Evolutionary conservation across 2,329 filamentous ascomycete genomes (phyloP).

Genomic region (Ascochyta lentis): DNA sequence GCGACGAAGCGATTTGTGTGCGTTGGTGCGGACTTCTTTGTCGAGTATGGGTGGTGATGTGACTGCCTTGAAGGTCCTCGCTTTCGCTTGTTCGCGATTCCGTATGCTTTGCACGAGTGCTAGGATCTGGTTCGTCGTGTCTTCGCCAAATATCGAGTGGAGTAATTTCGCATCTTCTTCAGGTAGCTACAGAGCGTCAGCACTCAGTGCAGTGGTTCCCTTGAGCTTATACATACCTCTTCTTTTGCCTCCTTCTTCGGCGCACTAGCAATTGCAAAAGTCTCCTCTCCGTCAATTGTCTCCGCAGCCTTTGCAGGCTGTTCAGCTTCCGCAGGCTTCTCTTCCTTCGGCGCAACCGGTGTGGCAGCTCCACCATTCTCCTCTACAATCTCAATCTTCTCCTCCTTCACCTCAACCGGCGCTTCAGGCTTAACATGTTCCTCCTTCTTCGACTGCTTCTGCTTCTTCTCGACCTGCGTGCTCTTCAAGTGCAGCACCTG

Average conservation of each 20-base stretch:
- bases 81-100: conserved; percentile 61
- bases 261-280: conserved; percentile 23
- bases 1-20: conserved; percentile 73
- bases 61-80: conserved; percentile 62
- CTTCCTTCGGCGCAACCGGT: conserved; percentile 23
- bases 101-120: conserved; percentile 63
- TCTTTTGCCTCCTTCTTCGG: conserved; percentile 21
- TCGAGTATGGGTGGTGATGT: conserved; percentile 63
- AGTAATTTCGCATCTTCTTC: conserved; percentile 49
- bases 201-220: neutral
- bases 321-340: conserved; percentile 32
- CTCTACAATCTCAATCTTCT: conserved; percentile 29
- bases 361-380: conserved; percentile 22
- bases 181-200: conserved; percentile 36
- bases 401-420: conserved; percentile 5
- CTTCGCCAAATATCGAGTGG: conserved; percentile 59
- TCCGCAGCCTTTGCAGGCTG: neutral
- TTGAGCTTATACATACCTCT: conserved; percentile 8
- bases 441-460: conserved; percentile 27
- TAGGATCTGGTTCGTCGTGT: conserved; percentile 59
- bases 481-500: conserved; percentile 74
- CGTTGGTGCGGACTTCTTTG: conserved; percentile 66
- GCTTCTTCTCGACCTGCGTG: conserved; percentile 40
- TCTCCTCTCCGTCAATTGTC: conserved; percentile 28
- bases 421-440: conserved; percentile 12